phyloP scores from a whole-genome alignment of 116 monocot genomes.

The Cymodocea nodosa region DNA sequence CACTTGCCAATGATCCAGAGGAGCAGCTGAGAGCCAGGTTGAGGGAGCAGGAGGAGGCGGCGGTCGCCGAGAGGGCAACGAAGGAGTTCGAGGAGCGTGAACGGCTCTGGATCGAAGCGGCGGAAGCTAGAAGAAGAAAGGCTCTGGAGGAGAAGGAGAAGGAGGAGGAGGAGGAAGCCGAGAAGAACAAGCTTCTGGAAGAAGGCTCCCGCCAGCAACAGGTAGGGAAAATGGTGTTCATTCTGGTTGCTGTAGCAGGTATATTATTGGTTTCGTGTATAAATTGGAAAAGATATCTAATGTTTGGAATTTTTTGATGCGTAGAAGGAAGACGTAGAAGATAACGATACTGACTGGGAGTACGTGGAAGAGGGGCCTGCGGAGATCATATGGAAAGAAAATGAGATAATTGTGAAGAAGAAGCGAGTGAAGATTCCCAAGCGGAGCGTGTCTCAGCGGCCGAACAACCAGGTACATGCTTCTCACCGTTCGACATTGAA shows the following conservation, averaged over 20 bases:
- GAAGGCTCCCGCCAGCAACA: conserved; percentile 4
- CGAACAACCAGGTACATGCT: conserved; percentile 34
- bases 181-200: conserved; percentile 23
- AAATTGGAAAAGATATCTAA: neutral
- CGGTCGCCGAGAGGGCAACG: conserved; percentile 49
- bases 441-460: conserved; percentile 13
- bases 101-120: conserved; percentile 53
- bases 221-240: neutral
- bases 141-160: conserved; percentile 32
- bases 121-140: conserved; percentile 19
- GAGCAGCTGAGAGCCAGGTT: conserved; percentile 33
- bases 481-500: conserved; percentile 1
- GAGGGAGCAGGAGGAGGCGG: conserved; percentile 53
- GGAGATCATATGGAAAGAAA: conserved; percentile 92
- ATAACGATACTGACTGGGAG: conserved; percentile 56
- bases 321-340: neutral
- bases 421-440: conserved; percentile 60
- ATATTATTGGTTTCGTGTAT: neutral
- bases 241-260: too few relatives aligned
- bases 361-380: conserved; percentile 81
- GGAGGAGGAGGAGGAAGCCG: conserved; percentile 23
- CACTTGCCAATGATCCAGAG: conserved; percentile 47
- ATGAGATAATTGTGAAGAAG: conserved; percentile 97
- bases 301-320: neutral
- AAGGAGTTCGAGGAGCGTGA: conserved; percentile 77